Evolutionary conservation across 768 basidiomycete species (phyloP).

Genomic region (Cyclocybe aegerita): DNA sequence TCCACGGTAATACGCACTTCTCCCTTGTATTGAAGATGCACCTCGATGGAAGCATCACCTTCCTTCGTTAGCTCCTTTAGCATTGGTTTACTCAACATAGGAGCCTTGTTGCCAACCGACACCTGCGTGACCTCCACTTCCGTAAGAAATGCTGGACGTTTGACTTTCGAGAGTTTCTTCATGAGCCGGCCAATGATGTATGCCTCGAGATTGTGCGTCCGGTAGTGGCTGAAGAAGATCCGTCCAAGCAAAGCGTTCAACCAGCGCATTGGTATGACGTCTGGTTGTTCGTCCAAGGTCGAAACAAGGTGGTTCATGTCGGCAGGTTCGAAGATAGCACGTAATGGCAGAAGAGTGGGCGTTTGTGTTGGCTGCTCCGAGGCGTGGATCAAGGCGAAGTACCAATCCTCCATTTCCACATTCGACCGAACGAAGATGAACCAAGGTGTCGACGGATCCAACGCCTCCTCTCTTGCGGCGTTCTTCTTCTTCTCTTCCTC

Average conservation of each 20-base stretch:
- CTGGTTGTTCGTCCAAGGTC: constrained; percentile 89
- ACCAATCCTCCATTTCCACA: constrained; percentile 98
- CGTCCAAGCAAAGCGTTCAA: constrained; percentile 92
- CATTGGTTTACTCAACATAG: constrained; percentile 95
- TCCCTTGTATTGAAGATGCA: constrained; percentile 81
- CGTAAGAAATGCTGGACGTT: constrained; percentile 81
- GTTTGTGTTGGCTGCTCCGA: constrained; percentile 62
- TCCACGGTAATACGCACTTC: constrained; percentile 89
- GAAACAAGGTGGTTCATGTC: constrained; percentile 86
- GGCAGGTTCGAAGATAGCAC: constrained; percentile 62
- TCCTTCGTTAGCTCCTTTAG: constrained; percentile 94
- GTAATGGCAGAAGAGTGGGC: constrained; percentile 59
- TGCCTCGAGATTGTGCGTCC: constrained; percentile 77
- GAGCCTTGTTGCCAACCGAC: constrained; percentile 79
- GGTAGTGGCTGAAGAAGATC: constrained; percentile 89
- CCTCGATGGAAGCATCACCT: constrained; percentile 88
- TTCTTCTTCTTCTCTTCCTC: constrained; percentile 43
- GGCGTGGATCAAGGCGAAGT: constrained; percentile 76
- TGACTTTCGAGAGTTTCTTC: constrained; percentile 92
- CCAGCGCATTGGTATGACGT: constrained; percentile 98
- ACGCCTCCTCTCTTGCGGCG: constrained; percentile 48
- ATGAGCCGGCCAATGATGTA: constrained; percentile 87
- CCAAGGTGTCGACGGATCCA: constrained; percentile 69
- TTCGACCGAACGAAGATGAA: constrained; percentile 90
- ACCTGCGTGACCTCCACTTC: constrained; percentile 89